Percentiles rank a stretch among this genome's conserved stretches.
Evolutionary conservation across 345 rosid genomes (phyloP).

Genomic region (Eutrema yunnanense): DNA sequence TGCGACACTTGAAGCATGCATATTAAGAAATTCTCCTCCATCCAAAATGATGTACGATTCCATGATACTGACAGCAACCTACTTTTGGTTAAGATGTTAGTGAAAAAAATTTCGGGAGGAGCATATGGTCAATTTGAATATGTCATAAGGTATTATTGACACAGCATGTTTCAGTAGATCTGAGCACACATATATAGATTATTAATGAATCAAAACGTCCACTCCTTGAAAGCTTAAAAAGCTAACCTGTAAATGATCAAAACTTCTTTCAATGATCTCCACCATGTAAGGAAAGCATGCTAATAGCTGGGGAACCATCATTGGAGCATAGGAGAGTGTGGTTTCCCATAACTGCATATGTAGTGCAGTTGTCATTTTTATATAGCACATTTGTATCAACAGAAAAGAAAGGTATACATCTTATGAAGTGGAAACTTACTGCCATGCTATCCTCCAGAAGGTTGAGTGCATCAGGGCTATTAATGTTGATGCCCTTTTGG

Average conservation of each 20-base stretch:
- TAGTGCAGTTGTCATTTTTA: conserved; percentile 2
- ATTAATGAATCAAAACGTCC: background rate
- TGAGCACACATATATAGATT: background rate
- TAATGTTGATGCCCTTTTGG: conserved; percentile 78
- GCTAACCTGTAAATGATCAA: conserved; percentile 89
- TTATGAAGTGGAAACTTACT: conserved; percentile 41
- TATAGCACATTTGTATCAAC: conserved; percentile 12
- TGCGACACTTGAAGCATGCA: conserved; percentile 79
- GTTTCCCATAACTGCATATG: conserved; percentile 94
- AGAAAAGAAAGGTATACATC: conserved; percentile 8
- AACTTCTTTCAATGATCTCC: conserved; percentile 82
- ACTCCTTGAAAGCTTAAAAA: background rate
- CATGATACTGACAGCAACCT: conserved; percentile 80
- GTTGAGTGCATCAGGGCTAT: conserved; percentile 83
- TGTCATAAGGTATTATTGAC: background rate
- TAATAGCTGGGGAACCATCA: conserved; percentile 80
- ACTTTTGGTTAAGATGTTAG: conserved; percentile 21
- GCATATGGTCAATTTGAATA: background rate
- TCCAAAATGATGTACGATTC: conserved; percentile 80
- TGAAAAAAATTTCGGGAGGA: background rate
- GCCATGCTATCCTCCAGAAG: conserved; percentile 93
- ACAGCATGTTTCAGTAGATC: background rate
- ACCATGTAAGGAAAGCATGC: conserved; percentile 71
- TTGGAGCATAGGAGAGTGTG: conserved; percentile 81
- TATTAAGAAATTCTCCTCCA: conserved; percentile 68